Evolutionary conservation across 306 rosid species (phyloP), one percentile per base, ranked within the genome.

Genomic region (Acacia confusa): DNA sequence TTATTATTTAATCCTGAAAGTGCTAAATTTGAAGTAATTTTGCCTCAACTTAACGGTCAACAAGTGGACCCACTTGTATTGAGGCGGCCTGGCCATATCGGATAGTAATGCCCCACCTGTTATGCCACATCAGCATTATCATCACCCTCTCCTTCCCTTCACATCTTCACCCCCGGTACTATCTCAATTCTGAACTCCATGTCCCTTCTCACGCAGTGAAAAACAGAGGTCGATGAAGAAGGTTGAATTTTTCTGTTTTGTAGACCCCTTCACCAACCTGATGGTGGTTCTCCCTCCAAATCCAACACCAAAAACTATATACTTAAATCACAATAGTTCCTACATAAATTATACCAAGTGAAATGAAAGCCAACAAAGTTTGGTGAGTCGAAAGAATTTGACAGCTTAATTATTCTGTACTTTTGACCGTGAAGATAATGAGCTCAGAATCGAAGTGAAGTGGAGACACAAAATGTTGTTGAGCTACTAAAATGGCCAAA

Each of bases 361-460:
- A 63, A 32, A 32, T 30, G n/a, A 30, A 65, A 32, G 70, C 38
- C 13, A 30, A 30, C 4, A 30, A 2, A 30, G 25, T 2, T 25
- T 12, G 19, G 9, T 12, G 6, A 61, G 34, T 8, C 3, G 16
- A 25, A 27, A 32, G 34, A 32, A 32, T 32, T 32, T 32, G 34
- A 32, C 34, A 32, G 3, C 34, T 32, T 32, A 32, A 32, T 32
- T 32, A 32, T 32, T 32, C 34, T 32, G 34, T 32, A 87, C 98
- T 96, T 10, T 79, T 78, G 3, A 85, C 83, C 16, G 81, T 85
- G 72, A 92, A 85, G 57, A 88, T 15, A 52, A 94, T 34, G 10
- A 19, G 28, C 7, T 94, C 94, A 8, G 94, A 89, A 71, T 92
- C 93, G 24, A 82, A 78, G 85, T 92, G 94, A 25, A 52, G 50